Evolutionary conservation across 2,329 filamentous ascomycete species (phyloP), one percentile per base, ranked within the genome.

Genomic region (Colletotrichum abscissum): DNA sequence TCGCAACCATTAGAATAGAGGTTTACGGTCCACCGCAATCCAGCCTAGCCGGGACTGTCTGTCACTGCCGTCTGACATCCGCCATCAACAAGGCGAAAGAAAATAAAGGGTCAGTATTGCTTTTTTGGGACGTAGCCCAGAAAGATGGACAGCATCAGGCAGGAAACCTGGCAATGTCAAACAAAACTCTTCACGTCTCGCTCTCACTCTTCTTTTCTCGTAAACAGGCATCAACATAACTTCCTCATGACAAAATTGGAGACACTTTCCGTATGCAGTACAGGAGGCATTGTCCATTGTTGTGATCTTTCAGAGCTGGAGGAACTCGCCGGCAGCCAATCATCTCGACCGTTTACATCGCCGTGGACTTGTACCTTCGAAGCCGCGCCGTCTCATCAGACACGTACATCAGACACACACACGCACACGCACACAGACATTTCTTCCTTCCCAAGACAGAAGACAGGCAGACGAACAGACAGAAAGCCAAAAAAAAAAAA

Each of bases 381-480:
- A 38, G 46, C 46, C 28, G 60, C 60, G 52, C 46, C 60, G 60
- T 63, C 62, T 63, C 62, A 55, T 63, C 28, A 46, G 16, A 49
- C 62, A 63, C 62, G 62, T 30, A 63, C 52, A 63, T 63, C 62
- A 55, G 62, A 63, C 46, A 55, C 30, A 55, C 63, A 55, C 30
- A 55, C 63, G 33, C 62, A 63, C 42, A 35, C 42, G 33, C 28
- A 64, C 63, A 55, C 63, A 56, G 30, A 65, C 49, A 42, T 26
- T 54, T 63, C 30, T 30, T 54, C 22, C 62, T 54, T 63, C n/a
- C 22, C 38, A 63, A 54, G 38, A 24, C 24, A 26, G 12, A 28
- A 22, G 4, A 30, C 60, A n/a, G 60, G 24, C 60, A 46, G 52
- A 54, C 60, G 26, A 19, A 49, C 28, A 26, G 26, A 49, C 28